These are phyloP conservation scores for Alternaria sp. DNA, from an alignment of 2,329 filamentous ascomycete genomes.

Conservation along the genomic window DNA sequence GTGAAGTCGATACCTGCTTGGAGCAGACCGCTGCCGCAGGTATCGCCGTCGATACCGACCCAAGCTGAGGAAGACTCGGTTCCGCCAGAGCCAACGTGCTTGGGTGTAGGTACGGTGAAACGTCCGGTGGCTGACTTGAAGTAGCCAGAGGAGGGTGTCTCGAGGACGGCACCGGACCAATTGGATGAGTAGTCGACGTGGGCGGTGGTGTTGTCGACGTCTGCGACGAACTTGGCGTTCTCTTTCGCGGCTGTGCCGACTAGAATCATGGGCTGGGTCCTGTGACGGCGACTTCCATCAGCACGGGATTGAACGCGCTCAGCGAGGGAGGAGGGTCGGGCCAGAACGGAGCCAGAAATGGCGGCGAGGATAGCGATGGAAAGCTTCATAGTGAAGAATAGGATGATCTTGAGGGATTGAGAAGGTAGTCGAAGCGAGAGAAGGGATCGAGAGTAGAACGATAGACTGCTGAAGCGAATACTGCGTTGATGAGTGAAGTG, in stretches of 20 bases:
- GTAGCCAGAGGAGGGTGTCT: conserved; percentile 47
- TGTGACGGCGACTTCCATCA: conserved; percentile 20
- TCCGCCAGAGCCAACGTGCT: conserved; percentile 45
- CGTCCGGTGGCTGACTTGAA: conserved; percentile 62
- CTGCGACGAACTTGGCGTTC: conserved; percentile 10
- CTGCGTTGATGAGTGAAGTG: neutral
- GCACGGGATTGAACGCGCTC: conserved; percentile 22
- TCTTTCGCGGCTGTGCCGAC: conserved; percentile 17
- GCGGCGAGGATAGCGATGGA: conserved; percentile 14
- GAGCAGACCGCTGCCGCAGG: conserved; percentile 60
- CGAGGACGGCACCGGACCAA: conserved; percentile 65
- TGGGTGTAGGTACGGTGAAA: conserved; percentile 60
- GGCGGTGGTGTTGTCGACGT: conserved; percentile 44
- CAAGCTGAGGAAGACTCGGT: conserved; percentile 60
- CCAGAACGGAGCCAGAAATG: conserved; percentile 16
- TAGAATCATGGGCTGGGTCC: conserved; percentile 20
- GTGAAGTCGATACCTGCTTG: conserved; percentile 66
- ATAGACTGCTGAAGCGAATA: neutral
- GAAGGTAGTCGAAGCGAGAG: neutral
- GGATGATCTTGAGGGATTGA: neutral
- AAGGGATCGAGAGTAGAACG: neutral
- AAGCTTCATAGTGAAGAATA: conserved; percentile 18
- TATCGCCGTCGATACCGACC: conserved; percentile 69
- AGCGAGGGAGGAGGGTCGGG: conserved; percentile 21
- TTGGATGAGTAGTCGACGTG: conserved; percentile 61